Conservation (phyloP, 345 rosid genomes). For the Combretum micranthum region DNA sequence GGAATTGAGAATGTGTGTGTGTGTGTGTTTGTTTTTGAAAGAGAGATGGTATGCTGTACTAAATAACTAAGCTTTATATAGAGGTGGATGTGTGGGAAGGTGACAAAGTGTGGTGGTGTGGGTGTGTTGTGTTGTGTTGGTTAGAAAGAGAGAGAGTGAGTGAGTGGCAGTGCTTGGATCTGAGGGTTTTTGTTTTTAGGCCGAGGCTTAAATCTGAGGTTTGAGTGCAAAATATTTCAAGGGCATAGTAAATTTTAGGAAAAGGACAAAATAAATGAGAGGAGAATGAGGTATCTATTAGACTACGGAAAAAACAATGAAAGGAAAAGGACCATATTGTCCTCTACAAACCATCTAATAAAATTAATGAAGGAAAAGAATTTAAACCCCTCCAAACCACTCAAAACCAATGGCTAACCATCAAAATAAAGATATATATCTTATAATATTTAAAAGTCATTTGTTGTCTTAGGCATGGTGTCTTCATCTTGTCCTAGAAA, state of each 20-base stretch:
- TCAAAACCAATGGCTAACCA: background rate
- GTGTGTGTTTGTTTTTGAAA: background rate
- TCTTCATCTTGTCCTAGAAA: too few species aligned
- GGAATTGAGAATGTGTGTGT: background rate
- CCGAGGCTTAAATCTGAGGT: too few species aligned
- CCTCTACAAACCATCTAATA: conserved; percentile 27
- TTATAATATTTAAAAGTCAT: too few species aligned
- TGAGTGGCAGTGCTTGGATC: conserved; percentile 1
- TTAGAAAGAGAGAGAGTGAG: conserved; percentile 1
- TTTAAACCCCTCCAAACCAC: background rate
- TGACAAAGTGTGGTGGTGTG: conserved; percentile 7
- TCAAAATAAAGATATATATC: too few species aligned
- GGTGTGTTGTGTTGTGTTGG: too few species aligned
- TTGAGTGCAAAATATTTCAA: too few species aligned
- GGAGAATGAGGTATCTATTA: conserved; percentile 18
- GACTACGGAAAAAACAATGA: conserved; percentile 34
- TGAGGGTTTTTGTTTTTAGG: too few species aligned
- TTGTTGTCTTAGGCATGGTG: too few species aligned
- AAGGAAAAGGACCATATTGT: conserved; percentile 43
- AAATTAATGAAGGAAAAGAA: conserved; percentile 10
- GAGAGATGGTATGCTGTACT: background rate
- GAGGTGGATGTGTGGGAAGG: background rate
- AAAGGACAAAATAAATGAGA: conserved; percentile 37
- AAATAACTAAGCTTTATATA: conserved; percentile 13
- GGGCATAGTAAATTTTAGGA: background rate